Percentiles rank a stretch among this genome's conserved stretches.
These are phyloP conservation scores for Ophiostoma triangulosporum DNA, from an alignment of 2,329 filamentous ascomycete species.

Conservation along the genomic window DNA sequence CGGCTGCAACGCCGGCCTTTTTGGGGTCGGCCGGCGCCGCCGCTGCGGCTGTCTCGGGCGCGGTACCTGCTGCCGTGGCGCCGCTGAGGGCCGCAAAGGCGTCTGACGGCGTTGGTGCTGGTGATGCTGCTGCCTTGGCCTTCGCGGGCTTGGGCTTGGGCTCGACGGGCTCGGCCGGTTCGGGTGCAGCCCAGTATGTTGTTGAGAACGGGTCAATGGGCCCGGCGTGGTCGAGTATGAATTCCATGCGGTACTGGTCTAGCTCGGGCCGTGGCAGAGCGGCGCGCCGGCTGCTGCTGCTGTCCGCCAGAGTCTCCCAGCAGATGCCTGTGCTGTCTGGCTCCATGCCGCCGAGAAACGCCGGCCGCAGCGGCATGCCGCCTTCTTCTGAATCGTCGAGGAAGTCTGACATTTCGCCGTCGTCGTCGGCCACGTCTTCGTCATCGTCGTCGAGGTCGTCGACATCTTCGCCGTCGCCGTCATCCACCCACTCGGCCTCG, in stretches of 20 bases:
- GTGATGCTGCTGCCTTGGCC: conserved; percentile 2
- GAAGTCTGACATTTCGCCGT: conserved; percentile 80
- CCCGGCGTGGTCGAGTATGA: conserved; percentile 45
- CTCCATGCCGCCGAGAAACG: conserved; percentile 55
- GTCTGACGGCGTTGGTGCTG: conserved; percentile 14
- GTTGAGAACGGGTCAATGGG: conserved; percentile 75
- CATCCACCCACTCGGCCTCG: conserved; percentile 72
- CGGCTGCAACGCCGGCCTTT: conserved; percentile 36
- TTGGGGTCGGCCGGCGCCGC: conserved; percentile 12
- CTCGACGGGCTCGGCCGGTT: neutral
- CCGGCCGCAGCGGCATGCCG: conserved; percentile 37
- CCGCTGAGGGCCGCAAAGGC: conserved; percentile 12
- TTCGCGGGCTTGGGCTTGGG: neutral
- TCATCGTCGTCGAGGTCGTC: conserved; percentile 56
- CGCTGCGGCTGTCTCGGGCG: neutral
- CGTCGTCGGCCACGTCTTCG: conserved; percentile 52
- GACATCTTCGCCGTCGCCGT: conserved; percentile 57
- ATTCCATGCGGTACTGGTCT: conserved; percentile 56
- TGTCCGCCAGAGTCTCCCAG: conserved; percentile 52
- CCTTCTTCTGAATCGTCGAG: conserved; percentile 73
- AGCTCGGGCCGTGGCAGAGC: conserved; percentile 23
- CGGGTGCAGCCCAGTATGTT: conserved; percentile 54
- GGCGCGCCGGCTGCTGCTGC: conserved; percentile 18
- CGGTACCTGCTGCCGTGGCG: neutral
- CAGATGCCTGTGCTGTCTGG: conserved; percentile 69